Base-by-base conservation (phyloP, 1,284 basidiomycete genomes). In the Ganoderma meredithae region DNA sequence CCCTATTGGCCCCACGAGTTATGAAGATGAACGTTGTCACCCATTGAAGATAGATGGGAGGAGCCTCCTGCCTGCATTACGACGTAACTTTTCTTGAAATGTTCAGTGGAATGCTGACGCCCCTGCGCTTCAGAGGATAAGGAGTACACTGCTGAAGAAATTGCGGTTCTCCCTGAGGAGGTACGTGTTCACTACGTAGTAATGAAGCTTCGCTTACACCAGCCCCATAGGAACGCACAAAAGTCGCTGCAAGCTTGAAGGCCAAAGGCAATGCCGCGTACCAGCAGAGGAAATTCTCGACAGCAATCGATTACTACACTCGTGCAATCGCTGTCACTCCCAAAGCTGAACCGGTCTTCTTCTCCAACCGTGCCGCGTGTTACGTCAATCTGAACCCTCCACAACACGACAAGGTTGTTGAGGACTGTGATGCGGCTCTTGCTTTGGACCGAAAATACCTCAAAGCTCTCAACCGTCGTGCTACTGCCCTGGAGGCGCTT, bases 281-380 rank as follows among this genome's bases (percentile, higher is more conserved):
- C 85, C 88, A 91, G 73, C 85, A 86, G 68, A 92, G 92, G 75
- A 88, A 93, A 73, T 98, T 93, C 77, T 80, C 85, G 36, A 85
- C 86, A 61, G 98, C 98, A 10, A 91, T 92, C 62, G 87, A 90
- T 53, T 88, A 92, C 76, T 99, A 99, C 86, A 94, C 95, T 36
- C 93, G 93, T 78, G 97, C 98, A 33, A 98, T 99, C 73, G 88
- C 91, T 67, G 86, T 95, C 13, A 87, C 95, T 2, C 92, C 93
- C 44, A 91, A 90, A 78, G 90, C 94, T 36, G 95, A 98, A 78
- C 92, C 97, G 40, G 96, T 99, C 61, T 99, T 95, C 84, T 99
- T 92, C 87, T 95, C 94, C 79, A 99, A 99, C 83, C 92, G 98
- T 68, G 97, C 97, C 56, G 98, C 98, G 69, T 98, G 97, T 80